Evolutionary conservation across 2,329 filamentous ascomycete species (phyloP).

Genomic region (Colletotrichum navitas): DNA sequence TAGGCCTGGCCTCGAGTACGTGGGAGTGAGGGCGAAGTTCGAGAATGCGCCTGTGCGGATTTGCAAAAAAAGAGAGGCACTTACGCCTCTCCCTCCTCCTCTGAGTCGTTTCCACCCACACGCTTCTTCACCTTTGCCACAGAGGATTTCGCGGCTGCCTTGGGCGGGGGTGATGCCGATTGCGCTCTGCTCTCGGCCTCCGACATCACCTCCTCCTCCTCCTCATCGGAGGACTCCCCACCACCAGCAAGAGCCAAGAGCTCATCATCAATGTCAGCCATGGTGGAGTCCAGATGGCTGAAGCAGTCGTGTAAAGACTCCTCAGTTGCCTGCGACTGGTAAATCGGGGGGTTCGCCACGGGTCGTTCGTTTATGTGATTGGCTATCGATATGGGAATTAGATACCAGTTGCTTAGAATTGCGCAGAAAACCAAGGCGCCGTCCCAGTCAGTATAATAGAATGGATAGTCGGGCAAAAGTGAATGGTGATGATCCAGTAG

Average conservation of each 20-base stretch:
- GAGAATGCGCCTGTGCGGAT: neutral
- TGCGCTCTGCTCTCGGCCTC: slow-evolving; percentile 67
- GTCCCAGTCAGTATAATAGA: neutral
- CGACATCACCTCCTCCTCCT: slow-evolving; percentile 61
- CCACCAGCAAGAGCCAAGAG: slow-evolving; percentile 92
- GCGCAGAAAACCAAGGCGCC: neutral
- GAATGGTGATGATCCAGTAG: slow-evolving; percentile 8
- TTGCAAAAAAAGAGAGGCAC: slow-evolving; percentile 53
- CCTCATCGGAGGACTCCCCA: slow-evolving; percentile 72
- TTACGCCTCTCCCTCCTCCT: slow-evolving; percentile 88
- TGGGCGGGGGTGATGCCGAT: slow-evolving; percentile 64
- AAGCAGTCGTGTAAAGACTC: slow-evolving; percentile 11
- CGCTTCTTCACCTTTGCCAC: slow-evolving; percentile 61
- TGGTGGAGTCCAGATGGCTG: slow-evolving; percentile 55
- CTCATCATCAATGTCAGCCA: slow-evolving; percentile 94
- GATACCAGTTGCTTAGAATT: neutral
- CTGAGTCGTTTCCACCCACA: slow-evolving; percentile 72
- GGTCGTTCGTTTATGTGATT: slow-evolving; percentile 8
- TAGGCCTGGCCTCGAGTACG: neutral
- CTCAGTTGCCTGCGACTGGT: neutral
- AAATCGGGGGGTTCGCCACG: slow-evolving; percentile 13
- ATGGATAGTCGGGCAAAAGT: neutral
- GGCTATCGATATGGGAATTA: neutral
- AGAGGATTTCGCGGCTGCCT: slow-evolving; percentile 51
- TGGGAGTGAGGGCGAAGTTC: neutral